These are phyloP conservation scores for Pseudopithomyces maydicus DNA, from an alignment of 2,329 filamentous ascomycete genomes.

Conservation along the genomic window DNA sequence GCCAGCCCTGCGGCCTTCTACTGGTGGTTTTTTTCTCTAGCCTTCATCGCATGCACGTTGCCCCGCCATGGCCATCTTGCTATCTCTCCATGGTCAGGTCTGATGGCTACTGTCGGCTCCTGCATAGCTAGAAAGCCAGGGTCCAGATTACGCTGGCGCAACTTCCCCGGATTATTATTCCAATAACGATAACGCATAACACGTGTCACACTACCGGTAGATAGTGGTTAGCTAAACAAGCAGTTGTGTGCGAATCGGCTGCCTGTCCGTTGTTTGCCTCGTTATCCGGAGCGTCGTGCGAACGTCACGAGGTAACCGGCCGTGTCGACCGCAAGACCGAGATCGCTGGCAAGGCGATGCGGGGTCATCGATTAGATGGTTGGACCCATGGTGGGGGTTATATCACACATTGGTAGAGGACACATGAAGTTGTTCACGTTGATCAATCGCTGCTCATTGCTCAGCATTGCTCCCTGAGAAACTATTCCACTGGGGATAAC, in stretches of 20 bases:
- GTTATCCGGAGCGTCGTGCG: conserved; percentile 1
- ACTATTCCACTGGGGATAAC: background rate
- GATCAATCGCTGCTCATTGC: background rate
- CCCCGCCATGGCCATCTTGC: background rate
- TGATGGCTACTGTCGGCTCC: conserved; percentile 7
- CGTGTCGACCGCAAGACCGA: conserved; percentile 3
- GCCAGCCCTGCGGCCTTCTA: background rate
- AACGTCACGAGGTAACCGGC: background rate
- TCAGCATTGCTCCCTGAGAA: background rate
- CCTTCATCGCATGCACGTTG: background rate
- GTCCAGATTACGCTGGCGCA: background rate
- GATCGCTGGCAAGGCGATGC: conserved; percentile 1
- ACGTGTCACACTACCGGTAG: background rate
- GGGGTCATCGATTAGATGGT: background rate
- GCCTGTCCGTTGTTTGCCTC: background rate
- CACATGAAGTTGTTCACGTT: background rate
- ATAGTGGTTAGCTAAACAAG: background rate
- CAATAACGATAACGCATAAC: conserved; percentile 1
- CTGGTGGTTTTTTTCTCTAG: background rate
- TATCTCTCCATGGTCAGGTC: background rate
- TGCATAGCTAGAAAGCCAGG: background rate
- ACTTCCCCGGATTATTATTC: conserved; percentile 1
- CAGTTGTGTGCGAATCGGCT: conserved; percentile 7
- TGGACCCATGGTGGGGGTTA: background rate
- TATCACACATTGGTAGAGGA: background rate